Evolutionary conservation across 2,329 filamentous ascomycete species (phyloP), one percentile per base, ranked within the genome.

Genomic region (Acrodontium crateriforme): DNA sequence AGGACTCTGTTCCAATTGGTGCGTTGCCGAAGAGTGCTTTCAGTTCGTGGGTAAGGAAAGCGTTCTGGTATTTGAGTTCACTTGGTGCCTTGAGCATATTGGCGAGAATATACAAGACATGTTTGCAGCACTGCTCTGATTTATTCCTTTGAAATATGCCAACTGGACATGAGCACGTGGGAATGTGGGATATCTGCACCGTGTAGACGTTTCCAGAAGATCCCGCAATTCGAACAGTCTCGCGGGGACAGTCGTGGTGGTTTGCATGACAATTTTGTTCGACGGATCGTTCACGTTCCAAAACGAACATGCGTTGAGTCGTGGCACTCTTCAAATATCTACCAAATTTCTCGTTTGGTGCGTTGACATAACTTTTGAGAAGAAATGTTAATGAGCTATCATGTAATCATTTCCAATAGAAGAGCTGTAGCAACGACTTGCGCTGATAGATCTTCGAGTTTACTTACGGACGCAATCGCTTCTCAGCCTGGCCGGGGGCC

Each of bases 141-240:
- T 65, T 63, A 32, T 37, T 41, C 19, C 32, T 34, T 7, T 41
- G 37, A 28, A 39, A 47, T 28, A 39, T 29, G 21, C 26, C 30
- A 16, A 39, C 37, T 5, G 40, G 39, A 16, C 42, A 43, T 9
- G 28, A 41, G 31, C 45, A 47, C 5, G 39, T 52, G 0, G 70
- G 69, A 8, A 59, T 41, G 28, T 65, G 63, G 32, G 53, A 49
- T 29, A 78, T 65, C 8, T 49, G 57, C 18, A 71, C 62, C 0
- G 56, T 64, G 49, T 78, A 76, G 11, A 76, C 51, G 39, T 75
- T 75, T 10, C 71, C 71, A 0, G 69, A 74, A 4, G 63, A 60
- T 11, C 73, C 73, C 17, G 69, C 68, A 27, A 77, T 62, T 13
- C 65, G 53, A 29, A 74, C 60, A 2, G 48, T 53, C 45, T 78